Conservation (phyloP, 164 flowering plant genomes). For the Umbellularia californica region DNA sequence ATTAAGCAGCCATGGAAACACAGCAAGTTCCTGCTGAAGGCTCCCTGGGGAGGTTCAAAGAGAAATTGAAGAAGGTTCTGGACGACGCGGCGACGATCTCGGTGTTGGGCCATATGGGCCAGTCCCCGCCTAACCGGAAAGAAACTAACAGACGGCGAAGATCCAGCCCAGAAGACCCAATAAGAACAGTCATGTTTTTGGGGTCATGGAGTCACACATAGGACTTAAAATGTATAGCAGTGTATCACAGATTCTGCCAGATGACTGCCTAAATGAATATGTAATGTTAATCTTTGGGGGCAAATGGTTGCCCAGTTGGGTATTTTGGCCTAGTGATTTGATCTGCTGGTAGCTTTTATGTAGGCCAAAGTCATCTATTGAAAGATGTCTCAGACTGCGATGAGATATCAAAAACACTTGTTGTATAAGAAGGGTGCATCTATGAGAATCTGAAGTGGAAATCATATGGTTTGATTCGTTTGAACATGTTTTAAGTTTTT, state of each 20-base stretch:
- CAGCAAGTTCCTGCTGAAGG: slow-evolving; percentile 26
- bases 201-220: slow-evolving; percentile 69
- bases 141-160: slow-evolving; percentile 30
- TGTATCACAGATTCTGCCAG: neutral
- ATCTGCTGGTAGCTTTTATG: neutral
- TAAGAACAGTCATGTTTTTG: slow-evolving; percentile 66
- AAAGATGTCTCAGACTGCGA: neutral
- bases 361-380: neutral
- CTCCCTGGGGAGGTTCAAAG: slow-evolving; percentile 25
- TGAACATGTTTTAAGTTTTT: neutral
- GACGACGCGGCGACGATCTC: slow-evolving; percentile 18
- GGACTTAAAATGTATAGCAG: neutral
- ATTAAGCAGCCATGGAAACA: slow-evolving; percentile 25
- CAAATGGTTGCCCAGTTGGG: neutral
- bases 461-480: neutral
- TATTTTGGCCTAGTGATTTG: neutral
- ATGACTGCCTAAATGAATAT: neutral
- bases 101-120: neutral
- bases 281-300: neutral
- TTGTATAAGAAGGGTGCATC: neutral
- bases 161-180: slow-evolving; percentile 44
- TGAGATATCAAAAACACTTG: neutral
- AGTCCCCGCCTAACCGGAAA: slow-evolving; percentile 8
- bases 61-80: slow-evolving; percentile 29
- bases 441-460: neutral